Base-by-base conservation (phyloP, 495 filamentous ascomycete genomes). In the Aspergillus leporis region DNA sequence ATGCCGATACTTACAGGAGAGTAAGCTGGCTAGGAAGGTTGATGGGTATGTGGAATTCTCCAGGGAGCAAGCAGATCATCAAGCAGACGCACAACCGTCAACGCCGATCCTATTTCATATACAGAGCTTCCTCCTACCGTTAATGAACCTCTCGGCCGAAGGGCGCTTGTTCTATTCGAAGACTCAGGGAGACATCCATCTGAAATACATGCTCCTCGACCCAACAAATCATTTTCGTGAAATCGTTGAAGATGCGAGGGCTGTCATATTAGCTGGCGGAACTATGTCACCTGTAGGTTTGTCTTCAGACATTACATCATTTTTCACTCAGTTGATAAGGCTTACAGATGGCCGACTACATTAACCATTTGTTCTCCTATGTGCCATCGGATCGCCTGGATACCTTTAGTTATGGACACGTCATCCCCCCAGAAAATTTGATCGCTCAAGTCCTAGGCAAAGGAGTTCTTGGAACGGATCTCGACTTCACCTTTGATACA, bases 131-230 rank as follows among this genome's bases (percentile, higher is more conserved):
- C 79, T 98, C 10, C 71, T 85, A 14, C 86, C 92, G 5, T 77
- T 98, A 28, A 96, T 91, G 64, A 96, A 98, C 56, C 87, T 92
- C 1, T 93, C 90, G 38, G 83, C 81, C 21, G 94, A 98, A 76
- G 94, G 94, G 8, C 85, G 86, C 30, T 85, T 97, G 52, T 97
- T 98, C 71, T 91, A 85, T 63, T 78, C 85, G 40, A 89, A 84
- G 67, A 68, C 68, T 12, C 70, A 77, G 30, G 73, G 72, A 3
- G 84, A 86, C 47, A 77, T 89, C 14, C 79, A 80, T 40, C 74
- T 98, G 49, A 90, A 85, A 45, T 98, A 97, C 67, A 88, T 95
- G 70, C 85, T 98, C 14, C 84, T 98, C n/a, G 93, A 97, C 58
- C 95, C 94, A 19, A 92, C 92, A 1, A 84, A 92, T 68, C 90